These are phyloP conservation scores for Chaetomium strumarium DNA, from an alignment of 2,329 filamentous ascomycete species.

Conservation along the genomic window DNA sequence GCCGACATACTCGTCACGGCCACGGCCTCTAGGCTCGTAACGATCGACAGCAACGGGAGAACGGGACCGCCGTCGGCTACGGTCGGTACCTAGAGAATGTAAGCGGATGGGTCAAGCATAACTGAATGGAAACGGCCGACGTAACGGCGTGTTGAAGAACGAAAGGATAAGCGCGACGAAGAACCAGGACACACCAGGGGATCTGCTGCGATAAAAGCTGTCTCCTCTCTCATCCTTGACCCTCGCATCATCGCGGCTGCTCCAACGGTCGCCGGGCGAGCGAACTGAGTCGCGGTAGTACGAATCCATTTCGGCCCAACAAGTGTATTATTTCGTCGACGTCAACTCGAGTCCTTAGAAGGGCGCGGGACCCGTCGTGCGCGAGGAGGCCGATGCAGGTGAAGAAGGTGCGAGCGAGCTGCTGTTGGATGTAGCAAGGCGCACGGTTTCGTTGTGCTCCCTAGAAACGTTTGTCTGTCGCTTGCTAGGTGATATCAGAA, in stretches of 20 bases:
- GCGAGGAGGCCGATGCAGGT: neutral
- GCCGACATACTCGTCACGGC: constrained; percentile 60
- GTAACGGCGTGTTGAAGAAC: neutral
- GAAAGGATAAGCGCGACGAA: neutral
- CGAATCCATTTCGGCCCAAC: constrained; percentile 42
- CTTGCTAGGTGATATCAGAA: constrained; percentile 27
- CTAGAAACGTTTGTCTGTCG: constrained; percentile 17
- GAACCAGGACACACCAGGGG: constrained; percentile 56
- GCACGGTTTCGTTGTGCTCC: neutral
- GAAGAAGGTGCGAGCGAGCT: neutral
- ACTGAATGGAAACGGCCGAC: neutral
- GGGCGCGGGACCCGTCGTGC: neutral
- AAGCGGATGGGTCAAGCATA: neutral
- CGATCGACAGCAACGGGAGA: constrained; percentile 68
- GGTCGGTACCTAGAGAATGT: constrained; percentile 45
- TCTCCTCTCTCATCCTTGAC: constrained; percentile 49
- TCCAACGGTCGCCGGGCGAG: constrained; percentile 51
- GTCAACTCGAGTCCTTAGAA: neutral
- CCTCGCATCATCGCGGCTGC: constrained; percentile 46
- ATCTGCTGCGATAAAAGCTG: constrained; percentile 60
- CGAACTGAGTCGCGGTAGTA: constrained; percentile 50
- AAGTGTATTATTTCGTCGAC: neutral
- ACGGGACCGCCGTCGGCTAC: constrained; percentile 57
- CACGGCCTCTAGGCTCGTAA: constrained; percentile 64
- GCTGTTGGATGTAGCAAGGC: neutral